phyloP scores from a whole-genome alignment of 164 flowering plant species.

The Pachysandra terminalis region DNA sequence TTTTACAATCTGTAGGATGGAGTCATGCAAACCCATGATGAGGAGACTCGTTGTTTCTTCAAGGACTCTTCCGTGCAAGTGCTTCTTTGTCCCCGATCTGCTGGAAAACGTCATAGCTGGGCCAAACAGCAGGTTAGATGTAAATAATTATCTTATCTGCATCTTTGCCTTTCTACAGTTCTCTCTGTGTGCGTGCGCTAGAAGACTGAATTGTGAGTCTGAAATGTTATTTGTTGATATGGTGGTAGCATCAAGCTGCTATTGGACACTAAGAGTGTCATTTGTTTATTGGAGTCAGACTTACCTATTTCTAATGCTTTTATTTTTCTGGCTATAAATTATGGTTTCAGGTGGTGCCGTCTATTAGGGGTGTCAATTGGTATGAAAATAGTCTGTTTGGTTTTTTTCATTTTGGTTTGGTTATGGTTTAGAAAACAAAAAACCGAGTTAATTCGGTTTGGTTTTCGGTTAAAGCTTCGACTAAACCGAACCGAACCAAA shows the following conservation, averaged over 20 bases:
- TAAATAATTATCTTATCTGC: not conserved
- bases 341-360: too few species aligned
- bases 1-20: slow-evolving; percentile 12
- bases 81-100: slow-evolving; percentile 25
- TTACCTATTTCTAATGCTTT: not conserved
- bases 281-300: not conserved
- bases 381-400: too few species aligned
- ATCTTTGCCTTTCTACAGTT: not conserved
- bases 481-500: too few species aligned
- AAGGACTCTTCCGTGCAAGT: slow-evolving; percentile 25
- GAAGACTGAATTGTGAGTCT: not conserved
- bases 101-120: slow-evolving; percentile 24
- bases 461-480: too few species aligned
- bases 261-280: not conserved
- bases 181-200: too few species aligned
- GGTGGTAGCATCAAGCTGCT: not conserved
- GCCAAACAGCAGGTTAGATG: slow-evolving; percentile 13
- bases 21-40: slow-evolving; percentile 22
- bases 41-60: slow-evolving; percentile 22
- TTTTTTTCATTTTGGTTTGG: too few species aligned
- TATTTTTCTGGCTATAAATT: not conserved
- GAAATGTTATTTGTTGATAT: not conserved
- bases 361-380: too few species aligned
- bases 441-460: too few species aligned
- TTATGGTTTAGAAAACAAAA: too few species aligned